Base-by-base conservation (phyloP, 441 rosid species). In the Eruca vesicaria region DNA sequence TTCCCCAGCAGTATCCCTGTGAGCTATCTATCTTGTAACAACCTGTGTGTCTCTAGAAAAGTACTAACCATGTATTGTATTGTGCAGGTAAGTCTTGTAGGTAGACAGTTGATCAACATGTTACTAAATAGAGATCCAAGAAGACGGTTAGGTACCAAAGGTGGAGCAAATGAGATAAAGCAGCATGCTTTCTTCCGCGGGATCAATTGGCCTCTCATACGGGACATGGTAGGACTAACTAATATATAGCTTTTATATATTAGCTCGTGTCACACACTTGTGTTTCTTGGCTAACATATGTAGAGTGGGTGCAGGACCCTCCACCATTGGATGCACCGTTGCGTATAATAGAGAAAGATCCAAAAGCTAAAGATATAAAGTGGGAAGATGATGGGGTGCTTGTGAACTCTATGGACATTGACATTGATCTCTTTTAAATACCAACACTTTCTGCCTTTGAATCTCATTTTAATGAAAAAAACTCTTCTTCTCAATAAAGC, bases 1-100 rank as follows among this genome's bases (percentile, higher is more conserved):
- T 93, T 93, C 74, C 98, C 99, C 1, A 96, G 97, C 71, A 91
- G 99, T 89, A 96, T 96, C 66, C 92, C 90, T 70, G 99, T 96
- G 86, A 78, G 56, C 56, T 72, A 71, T 53, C 55, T 21, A 23
- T 63, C 58, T 71, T 66, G 50, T 66, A 59, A 48, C 72, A 52
- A 62, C 59, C 8, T 58, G 45, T 64, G 53, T 31, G 59, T 48
- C 38, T 66, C 26, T 35, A 4, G 20, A 45, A 15, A 53, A 33
- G 6, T 14, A 61, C 2, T 29, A 59, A 74, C 61, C 56, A 69
- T 64, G 21, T 62, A 11, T 8, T 77, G 53, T 45, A 15, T 45
- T 52, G 57, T 84, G 63, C 94, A 93, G 97, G 99, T 90, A 69
- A 89, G 97, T 85, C 97, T 96, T 69, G 86, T 86, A 20, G 85